phyloP scores from a whole-genome alignment of 495 filamentous ascomycete species.

The Neurospora sp. region DNA sequence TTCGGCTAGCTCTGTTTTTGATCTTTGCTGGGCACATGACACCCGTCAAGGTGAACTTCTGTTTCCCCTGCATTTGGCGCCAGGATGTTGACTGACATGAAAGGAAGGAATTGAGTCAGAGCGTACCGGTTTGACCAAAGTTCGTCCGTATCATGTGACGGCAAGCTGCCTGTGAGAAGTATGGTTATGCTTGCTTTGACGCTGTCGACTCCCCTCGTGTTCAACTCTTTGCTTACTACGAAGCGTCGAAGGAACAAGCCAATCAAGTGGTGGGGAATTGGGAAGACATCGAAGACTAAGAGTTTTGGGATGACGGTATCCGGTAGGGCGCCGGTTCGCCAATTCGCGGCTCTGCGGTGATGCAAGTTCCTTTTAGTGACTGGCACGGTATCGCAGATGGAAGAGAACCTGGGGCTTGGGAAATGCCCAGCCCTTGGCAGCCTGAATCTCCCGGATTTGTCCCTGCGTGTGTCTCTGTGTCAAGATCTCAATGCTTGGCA shows the following conservation, averaged over 20 bases:
- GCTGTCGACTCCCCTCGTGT: background rate
- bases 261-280: background rate
- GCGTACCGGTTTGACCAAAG: background rate
- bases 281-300: background rate
- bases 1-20: background rate
- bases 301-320: background rate
- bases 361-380: background rate
- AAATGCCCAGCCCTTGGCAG: slow-evolving; percentile 23
- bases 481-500: background rate
- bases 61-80: background rate
- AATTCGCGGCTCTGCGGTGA: background rate
- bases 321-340: background rate
- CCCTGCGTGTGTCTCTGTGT: slow-evolving; percentile 7
- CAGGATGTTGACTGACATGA: background rate
- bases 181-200: background rate
- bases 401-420: slow-evolving; percentile 7
- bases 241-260: background rate
- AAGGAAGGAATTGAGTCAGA: background rate
- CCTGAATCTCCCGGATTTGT: slow-evolving; percentile 13
- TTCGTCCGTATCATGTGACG: background rate
- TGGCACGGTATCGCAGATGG: background rate
- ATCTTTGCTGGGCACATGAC: background rate
- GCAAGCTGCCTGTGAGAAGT: background rate
- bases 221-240: background rate
- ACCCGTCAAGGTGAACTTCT: background rate